Percentiles rank a stretch among this genome's conserved stretches.
These are phyloP conservation scores for Leishmania martiniquensis DNA, from an alignment of 208 protist species.

Conservation along the genomic window DNA sequence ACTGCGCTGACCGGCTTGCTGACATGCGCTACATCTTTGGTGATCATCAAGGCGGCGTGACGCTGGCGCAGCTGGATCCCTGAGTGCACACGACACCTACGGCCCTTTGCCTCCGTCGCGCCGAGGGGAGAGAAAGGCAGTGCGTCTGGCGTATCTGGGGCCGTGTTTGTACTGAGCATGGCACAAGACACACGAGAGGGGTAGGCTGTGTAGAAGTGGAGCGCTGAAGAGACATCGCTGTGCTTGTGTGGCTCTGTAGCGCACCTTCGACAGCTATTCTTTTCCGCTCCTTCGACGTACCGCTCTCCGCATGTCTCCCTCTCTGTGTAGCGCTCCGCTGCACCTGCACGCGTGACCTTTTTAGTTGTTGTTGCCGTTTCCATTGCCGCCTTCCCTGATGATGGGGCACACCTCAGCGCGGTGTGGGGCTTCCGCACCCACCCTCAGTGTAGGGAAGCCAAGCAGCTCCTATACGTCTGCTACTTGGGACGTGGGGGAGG, in stretches of 20 bases:
- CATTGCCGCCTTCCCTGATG: neutral
- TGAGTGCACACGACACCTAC: neutral
- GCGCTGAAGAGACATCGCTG: neutral
- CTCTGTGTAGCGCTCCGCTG: neutral
- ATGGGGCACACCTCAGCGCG: no score
- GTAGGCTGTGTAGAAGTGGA: no score
- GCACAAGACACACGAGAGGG: no score
- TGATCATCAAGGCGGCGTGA: constrained; percentile 24
- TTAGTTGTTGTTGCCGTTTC: no score
- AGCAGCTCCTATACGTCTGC: neutral
- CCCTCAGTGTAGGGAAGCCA: neutral
- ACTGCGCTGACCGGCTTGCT: constrained; percentile 39
- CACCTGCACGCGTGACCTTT: neutral
- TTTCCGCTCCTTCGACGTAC: no score
- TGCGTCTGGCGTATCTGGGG: neutral
- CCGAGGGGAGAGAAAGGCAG: neutral
- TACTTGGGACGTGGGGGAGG: neutral
- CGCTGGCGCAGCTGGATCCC: constrained; percentile 14
- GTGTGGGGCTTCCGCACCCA: no score
- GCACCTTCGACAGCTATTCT: neutral
- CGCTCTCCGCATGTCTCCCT: neutral
- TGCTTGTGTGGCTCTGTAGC: neutral
- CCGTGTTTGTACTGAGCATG: no score
- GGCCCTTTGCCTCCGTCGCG: neutral
- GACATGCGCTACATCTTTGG: constrained; percentile 23